Conservation (phyloP, 768 basidiomycete species). For the Serendipita sp. region DNA sequence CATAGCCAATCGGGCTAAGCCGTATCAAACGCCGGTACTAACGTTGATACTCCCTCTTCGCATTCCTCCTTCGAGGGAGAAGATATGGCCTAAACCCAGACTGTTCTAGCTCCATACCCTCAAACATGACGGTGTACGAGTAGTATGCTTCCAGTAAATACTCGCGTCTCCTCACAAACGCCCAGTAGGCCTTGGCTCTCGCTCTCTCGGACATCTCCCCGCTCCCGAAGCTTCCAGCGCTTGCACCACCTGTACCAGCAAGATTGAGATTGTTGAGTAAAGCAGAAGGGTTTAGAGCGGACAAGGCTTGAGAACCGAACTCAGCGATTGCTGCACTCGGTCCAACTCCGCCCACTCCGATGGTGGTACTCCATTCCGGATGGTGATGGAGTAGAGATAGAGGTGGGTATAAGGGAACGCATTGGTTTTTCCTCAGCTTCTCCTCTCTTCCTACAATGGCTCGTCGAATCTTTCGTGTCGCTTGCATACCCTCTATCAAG, state of each 20-base stretch:
- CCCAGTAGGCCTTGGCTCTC: slow-evolving; percentile 3
- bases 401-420: not conserved
- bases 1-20: not conserved
- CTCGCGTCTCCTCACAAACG: slow-evolving; percentile 7
- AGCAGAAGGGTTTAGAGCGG: not conserved
- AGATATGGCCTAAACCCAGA: slow-evolving; percentile 9
- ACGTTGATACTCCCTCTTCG: slow-evolving; percentile 2
- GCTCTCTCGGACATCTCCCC: not conserved
- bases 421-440: not conserved
- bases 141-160: slow-evolving; percentile 8
- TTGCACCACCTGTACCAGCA: not conserved
- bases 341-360: not conserved
- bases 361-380: no score
- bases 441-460: slow-evolving; percentile 4
- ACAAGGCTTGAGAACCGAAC: not conserved
- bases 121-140: slow-evolving; percentile 7
- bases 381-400: not conserved
- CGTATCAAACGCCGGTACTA: not conserved
- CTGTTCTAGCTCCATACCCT: slow-evolving; percentile 8
- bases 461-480: not conserved
- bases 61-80: not conserved
- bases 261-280: not conserved
- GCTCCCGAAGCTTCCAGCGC: not conserved
- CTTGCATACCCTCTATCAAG: not conserved
- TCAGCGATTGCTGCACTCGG: not conserved